Conservation (phyloP, 2,329 filamentous ascomycete genomes). For the Alternaria ventricosa region DNA sequence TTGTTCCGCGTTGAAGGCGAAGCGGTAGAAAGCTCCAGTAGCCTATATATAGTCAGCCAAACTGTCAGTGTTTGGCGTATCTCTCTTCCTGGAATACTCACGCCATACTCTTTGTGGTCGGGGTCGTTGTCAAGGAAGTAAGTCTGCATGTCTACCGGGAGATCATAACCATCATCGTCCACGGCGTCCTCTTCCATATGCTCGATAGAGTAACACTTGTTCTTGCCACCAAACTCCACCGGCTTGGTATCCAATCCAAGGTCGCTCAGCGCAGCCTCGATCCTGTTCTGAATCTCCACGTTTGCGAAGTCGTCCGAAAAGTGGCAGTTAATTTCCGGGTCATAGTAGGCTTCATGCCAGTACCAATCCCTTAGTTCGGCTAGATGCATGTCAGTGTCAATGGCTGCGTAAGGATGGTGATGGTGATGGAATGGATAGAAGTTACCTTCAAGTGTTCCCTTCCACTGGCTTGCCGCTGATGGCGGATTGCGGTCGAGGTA, state of each 20-base stretch:
- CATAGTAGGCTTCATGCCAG: constrained; percentile 9
- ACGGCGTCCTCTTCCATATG: not conserved
- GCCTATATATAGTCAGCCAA: not conserved
- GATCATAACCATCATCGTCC: not conserved
- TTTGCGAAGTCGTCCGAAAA: not conserved
- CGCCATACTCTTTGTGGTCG: not conserved
- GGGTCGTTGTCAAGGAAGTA: not conserved
- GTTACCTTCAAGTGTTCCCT: not conserved
- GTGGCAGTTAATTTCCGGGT: not conserved
- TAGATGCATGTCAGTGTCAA: not conserved
- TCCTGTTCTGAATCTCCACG: not conserved
- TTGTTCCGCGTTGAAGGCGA: not conserved
- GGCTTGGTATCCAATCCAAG: not conserved
- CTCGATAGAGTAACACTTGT: not conserved
- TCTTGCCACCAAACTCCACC: not conserved
- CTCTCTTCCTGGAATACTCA: not conserved
- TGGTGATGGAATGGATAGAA: not conserved
- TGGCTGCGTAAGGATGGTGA: not conserved
- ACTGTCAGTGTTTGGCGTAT: not conserved
- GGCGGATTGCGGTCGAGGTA: not conserved
- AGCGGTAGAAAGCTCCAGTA: not conserved
- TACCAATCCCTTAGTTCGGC: constrained; percentile 14
- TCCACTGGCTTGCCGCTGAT: not conserved
- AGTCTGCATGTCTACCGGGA: not conserved
- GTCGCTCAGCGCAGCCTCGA: not conserved